These are phyloP conservation scores for Sphaerulina musiva DNA, from an alignment of 2,329 filamentous ascomycete species.

Conservation along the genomic window DNA sequence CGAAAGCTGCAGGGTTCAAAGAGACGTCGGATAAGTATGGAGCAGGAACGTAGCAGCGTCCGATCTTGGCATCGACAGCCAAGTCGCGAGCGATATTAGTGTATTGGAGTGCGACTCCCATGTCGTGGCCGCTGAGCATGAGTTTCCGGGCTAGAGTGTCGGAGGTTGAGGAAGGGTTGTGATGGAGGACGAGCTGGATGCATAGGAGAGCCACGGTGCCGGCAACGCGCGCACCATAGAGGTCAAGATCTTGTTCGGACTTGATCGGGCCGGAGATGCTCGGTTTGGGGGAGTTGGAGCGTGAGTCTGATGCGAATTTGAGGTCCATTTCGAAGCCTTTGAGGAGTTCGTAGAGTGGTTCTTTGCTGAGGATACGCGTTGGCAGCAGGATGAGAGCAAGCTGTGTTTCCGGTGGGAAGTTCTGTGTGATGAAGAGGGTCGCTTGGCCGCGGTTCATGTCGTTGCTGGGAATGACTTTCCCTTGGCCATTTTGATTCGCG, in stretches of 20 bases:
- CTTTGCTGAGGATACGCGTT: conserved; percentile 48
- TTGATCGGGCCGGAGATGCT: conserved; percentile 46
- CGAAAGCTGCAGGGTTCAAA: conserved; percentile 49
- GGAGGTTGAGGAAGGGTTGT: conserved; percentile 38
- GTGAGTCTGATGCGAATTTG: conserved; percentile 40
- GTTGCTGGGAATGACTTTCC: conserved; percentile 25
- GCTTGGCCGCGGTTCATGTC: conserved; percentile 29
- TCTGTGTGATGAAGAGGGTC: conserved; percentile 38
- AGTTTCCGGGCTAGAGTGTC: conserved; percentile 39
- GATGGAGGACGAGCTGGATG: conserved; percentile 59
- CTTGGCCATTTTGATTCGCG: conserved; percentile 22
- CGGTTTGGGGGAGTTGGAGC: neutral
- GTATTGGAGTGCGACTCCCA: conserved; percentile 71
- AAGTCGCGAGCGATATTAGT: conserved; percentile 72
- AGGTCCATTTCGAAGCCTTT: conserved; percentile 65
- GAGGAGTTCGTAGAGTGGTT: conserved; percentile 58
- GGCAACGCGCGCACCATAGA: conserved; percentile 62
- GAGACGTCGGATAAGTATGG: conserved; percentile 56
- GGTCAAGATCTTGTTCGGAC: conserved; percentile 52
- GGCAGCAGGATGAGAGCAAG: conserved; percentile 57
- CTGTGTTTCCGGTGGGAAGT: conserved; percentile 49
- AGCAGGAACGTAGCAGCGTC: conserved; percentile 62
- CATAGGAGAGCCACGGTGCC: conserved; percentile 66
- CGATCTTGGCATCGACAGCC: conserved; percentile 57
- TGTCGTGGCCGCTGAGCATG: conserved; percentile 52